Evolutionary conservation across 2,329 filamentous ascomycete species (phyloP).

Genomic region (Acephala macrosclerotiorum): DNA sequence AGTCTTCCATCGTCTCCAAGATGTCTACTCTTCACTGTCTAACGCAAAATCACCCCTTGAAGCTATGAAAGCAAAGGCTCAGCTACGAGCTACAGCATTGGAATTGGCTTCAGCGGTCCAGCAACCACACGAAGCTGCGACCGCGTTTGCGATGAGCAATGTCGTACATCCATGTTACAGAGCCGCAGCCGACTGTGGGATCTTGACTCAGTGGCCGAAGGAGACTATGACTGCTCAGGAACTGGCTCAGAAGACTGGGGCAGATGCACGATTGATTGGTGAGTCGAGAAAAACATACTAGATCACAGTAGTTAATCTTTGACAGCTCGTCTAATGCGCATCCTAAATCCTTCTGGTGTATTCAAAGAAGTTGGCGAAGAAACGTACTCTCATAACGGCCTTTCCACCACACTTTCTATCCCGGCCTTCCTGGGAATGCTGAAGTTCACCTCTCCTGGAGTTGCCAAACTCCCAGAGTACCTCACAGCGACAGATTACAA

Average conservation of each 20-base stretch:
- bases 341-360: not conserved
- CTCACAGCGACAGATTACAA: not conserved
- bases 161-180: not conserved
- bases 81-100: not conserved
- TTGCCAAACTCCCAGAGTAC: not conserved
- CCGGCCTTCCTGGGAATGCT: not conserved
- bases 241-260: not conserved
- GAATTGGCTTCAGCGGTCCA: not conserved
- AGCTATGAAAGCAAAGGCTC: not conserved
- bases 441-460: not conserved
- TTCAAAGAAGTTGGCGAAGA: not conserved
- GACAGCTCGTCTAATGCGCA: not conserved
- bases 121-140: not conserved
- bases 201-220: not conserved
- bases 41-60: not conserved
- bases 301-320: not conserved
- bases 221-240: not conserved
- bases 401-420: constrained; percentile 3
- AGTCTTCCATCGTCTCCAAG: not conserved
- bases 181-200: not conserved
- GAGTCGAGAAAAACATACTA: not conserved
- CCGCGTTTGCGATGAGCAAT: not conserved
- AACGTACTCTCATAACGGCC: constrained; percentile 1
- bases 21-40: not conserved
- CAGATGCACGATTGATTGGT: not conserved